Evolutionary conservation across 1,284 basidiomycete species (phyloP).

Genomic region (Lentinula novae-zelandiae): DNA sequence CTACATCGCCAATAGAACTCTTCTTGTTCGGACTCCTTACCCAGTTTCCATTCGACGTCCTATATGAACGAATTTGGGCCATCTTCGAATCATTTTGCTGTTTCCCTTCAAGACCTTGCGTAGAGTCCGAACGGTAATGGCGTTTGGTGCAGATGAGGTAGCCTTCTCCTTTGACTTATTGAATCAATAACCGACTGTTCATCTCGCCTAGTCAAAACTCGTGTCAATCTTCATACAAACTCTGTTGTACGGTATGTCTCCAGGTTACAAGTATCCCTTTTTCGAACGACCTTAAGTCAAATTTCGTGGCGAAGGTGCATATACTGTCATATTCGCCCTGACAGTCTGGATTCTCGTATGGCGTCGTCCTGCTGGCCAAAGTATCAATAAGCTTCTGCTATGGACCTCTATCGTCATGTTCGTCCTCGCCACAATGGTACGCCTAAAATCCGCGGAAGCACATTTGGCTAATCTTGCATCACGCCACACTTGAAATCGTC

Average conservation of each 20-base stretch:
- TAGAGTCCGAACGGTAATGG: constrained; percentile 8
- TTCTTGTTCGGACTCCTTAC: not conserved
- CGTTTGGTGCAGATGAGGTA: constrained; percentile 19
- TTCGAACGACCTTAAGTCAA: not conserved
- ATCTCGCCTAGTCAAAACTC: constrained; percentile 16
- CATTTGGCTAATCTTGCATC: not conserved
- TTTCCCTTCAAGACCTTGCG: not conserved
- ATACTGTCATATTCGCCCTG: constrained; percentile 21
- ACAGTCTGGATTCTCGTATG: constrained; percentile 23
- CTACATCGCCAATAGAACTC: not conserved
- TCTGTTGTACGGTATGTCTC: constrained; percentile 17
- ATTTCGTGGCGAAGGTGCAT: constrained; percentile 18
- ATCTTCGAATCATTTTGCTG: constrained; percentile 5
- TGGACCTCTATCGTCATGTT: constrained; percentile 24
- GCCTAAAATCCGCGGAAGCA: not conserved
- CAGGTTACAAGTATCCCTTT: not conserved
- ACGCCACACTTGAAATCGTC: not conserved
- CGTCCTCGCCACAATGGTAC: constrained; percentile 26
- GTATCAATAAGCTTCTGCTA: constrained; percentile 22
- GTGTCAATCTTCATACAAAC: constrained; percentile 22
- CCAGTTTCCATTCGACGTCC: not conserved
- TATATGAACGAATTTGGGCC: constrained; percentile 2
- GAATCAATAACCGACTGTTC: not conserved
- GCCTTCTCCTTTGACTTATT: too few species aligned
- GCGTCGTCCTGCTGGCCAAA: constrained; percentile 16